A percentile compares a stretch with the other conserved stretches of the same genome.
Conservation (phyloP, 208 protist genomes). For the Wallacemonas sp. region DNA sequence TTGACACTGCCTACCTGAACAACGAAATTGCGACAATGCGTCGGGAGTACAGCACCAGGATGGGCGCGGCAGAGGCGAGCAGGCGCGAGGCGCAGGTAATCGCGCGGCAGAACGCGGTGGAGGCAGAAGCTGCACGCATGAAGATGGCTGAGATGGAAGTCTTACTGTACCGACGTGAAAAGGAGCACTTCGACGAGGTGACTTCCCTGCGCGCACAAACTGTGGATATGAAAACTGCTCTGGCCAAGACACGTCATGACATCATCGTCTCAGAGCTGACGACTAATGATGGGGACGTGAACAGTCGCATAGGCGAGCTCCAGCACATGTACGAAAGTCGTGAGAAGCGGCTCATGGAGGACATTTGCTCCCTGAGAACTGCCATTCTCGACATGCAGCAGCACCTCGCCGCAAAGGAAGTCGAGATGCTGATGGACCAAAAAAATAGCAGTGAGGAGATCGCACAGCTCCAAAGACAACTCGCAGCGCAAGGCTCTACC, state of each 20-base stretch:
- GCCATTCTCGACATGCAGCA: constrained; percentile 47
- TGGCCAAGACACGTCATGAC: not conserved
- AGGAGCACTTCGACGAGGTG: constrained; percentile 84
- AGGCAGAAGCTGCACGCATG: constrained; percentile 61
- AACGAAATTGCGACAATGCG: constrained; percentile 61
- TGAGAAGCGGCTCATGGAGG: constrained; percentile 46
- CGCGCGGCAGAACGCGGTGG: constrained; percentile 40
- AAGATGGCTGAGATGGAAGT: constrained; percentile 65
- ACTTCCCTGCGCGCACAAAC: constrained; percentile 90
- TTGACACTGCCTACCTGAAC: constrained; percentile 78
- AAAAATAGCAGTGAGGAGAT: constrained; percentile 58
- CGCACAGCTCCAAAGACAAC: constrained; percentile 60
- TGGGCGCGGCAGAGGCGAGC: constrained; percentile 32
- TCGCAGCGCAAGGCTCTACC: constrained; percentile 39
- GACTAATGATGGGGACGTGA: not conserved
- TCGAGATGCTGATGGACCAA: constrained; percentile 44
- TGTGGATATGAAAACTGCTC: constrained; percentile 37
- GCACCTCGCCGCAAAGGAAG: constrained; percentile 39
- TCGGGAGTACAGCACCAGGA: constrained; percentile 27
- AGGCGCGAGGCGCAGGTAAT: constrained; percentile 31
- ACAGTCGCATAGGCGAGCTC: constrained; percentile 29
- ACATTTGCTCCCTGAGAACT: constrained; percentile 78
- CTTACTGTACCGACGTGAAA: constrained; percentile 60
- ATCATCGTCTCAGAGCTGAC: not conserved
- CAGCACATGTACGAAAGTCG: constrained; percentile 19